A percentile compares a stretch with the other conserved stretches of the same genome.
Evolutionary conservation across 2,329 filamentous ascomycete genomes (phyloP).

Genomic region (Alternaria sp.): DNA sequence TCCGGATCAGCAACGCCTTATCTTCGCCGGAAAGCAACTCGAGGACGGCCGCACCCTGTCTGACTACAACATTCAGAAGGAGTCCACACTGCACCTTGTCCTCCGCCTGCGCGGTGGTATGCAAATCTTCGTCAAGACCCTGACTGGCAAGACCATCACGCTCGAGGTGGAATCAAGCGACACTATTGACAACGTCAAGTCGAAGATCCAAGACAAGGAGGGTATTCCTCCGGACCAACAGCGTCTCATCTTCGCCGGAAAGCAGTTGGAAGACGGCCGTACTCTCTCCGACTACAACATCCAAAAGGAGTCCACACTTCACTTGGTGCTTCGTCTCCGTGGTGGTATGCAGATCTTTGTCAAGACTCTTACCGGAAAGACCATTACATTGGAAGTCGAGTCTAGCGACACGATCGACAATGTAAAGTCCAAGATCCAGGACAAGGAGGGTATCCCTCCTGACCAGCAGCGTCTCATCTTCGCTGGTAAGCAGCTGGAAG

Average conservation of each 20-base stretch:
- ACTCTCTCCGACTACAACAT: conserved; percentile 95
- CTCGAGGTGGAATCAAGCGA: conserved; percentile 76
- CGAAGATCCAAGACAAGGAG: conserved; percentile 98
- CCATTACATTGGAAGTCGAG: conserved; percentile 91
- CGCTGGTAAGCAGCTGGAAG: conserved; percentile 91
- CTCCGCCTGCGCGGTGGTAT: conserved; percentile 74
- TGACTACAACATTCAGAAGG: conserved; percentile 67
- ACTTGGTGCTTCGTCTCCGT: conserved; percentile 85
- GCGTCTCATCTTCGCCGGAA: conserved; percentile 93
- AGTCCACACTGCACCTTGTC: conserved; percentile 76
- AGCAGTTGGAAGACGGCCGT: conserved; percentile 94
- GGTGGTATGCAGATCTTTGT: conserved; percentile 74
- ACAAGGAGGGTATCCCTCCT: conserved; percentile 84
- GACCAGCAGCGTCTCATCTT: conserved; percentile 96
- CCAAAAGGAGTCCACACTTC: conserved; percentile 89
- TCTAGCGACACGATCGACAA: conserved; percentile 93
- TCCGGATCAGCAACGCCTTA: conserved; percentile 66
- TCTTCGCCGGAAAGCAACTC: conserved; percentile 67
- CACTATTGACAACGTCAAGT: conserved; percentile 96
- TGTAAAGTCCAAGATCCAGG: conserved; percentile 88
- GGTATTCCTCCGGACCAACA: conserved; percentile 96
- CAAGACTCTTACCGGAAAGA: conserved; percentile 78
- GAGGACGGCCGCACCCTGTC: conserved; percentile 66
- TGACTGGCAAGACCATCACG: conserved; percentile 72
- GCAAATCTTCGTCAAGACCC: conserved; percentile 71